Percentiles rank a stretch among this genome's conserved stretches.
These are phyloP conservation scores for Acanthamoeba rhysodes DNA, from an alignment of 208 protist species.

Conservation along the genomic window DNA sequence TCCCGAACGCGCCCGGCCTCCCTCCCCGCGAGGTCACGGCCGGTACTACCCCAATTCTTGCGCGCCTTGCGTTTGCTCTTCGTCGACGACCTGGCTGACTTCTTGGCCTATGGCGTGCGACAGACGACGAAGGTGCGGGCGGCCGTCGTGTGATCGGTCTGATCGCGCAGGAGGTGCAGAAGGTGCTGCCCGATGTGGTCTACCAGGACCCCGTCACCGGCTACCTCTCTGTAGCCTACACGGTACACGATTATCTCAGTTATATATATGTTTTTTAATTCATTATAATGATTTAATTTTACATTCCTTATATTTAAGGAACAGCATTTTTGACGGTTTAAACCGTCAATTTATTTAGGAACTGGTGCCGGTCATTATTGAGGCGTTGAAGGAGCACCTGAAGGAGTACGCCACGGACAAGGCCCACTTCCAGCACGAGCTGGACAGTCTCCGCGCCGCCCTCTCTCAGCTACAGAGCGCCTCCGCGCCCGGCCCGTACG, in stretches of 20 bases:
- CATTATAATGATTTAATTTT: background rate
- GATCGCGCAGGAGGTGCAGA: conserved; percentile 77
- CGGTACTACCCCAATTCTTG: background rate
- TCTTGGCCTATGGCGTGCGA: too few relatives aligned
- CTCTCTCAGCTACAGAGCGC: background rate
- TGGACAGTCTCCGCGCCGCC: background rate
- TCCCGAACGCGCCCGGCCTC: background rate
- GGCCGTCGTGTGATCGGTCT: conserved; percentile 58
- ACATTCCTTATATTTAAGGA: too few relatives aligned
- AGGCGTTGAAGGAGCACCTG: conserved; percentile 60
- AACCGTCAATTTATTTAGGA: too few relatives aligned
- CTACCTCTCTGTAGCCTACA: conserved; percentile 33
- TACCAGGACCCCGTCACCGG: conserved; percentile 52
- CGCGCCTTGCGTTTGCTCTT: too few relatives aligned
- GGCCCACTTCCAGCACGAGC: conserved; percentile 15
- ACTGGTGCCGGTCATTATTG: conserved; percentile 55
- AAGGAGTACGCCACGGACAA: conserved; percentile 4
- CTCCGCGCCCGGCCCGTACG: background rate
- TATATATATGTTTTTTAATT: too few relatives aligned
- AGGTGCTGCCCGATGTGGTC: conserved; percentile 56
- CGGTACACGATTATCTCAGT: background rate
- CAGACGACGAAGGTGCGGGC: background rate
- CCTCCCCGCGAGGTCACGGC: too few relatives aligned
- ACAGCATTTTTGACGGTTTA: too few relatives aligned
- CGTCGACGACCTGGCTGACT: too few relatives aligned